Evolutionary conservation across 2,329 filamentous ascomycete genomes (phyloP), one percentile per base, ranked within the genome.

Genomic region (Didymella segeticola): DNA sequence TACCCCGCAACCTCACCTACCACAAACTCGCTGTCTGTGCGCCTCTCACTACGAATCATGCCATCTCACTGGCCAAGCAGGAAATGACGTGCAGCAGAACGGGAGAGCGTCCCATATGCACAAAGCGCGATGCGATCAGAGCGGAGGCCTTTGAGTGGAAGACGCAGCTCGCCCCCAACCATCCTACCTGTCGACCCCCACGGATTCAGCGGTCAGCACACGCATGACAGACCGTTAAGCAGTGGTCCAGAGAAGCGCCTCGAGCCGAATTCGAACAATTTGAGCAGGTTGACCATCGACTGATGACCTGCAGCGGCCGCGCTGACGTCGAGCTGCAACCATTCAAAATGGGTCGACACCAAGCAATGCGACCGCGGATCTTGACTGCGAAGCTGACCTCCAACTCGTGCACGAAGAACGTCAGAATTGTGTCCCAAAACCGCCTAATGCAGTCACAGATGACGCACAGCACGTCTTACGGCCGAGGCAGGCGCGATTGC

Each of bases 1-100:
- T 64, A 65, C 64, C 64, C 63, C 63, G 61, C 64, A 67, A 55
- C 53, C 34, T 47, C 48, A 39, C 39, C 43, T 37, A 37, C 36
- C 39, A 55, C 36, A 20, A 48, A 47, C 43, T 12, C 27, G 33
- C 38, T 27, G 51, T 51, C 57, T 57, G 55, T 62, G 58, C 60
- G 48, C 47, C 33, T 19, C 6, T 17, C 25, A 25, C 36, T 15
- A 17, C 34, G 14, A 15, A 20, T 34, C 15, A 17, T 29, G 45
- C 51, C 39, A 48, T 48, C 22, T 39, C 38, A 48, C 38, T 53
- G 51, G 51, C 19, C 38, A 29, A 43, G 38, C 15, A 33, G n/a
- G 26, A 45, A 15, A 53, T 53, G 51, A 53, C 43, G 51, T 53
- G 51, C 51, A 56, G 47, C 30, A 47, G n/a, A 22, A 23, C 46